phyloP scores from a whole-genome alignment of 805 yeast genomes.

The Barnettozyma sucrosica region DNA sequence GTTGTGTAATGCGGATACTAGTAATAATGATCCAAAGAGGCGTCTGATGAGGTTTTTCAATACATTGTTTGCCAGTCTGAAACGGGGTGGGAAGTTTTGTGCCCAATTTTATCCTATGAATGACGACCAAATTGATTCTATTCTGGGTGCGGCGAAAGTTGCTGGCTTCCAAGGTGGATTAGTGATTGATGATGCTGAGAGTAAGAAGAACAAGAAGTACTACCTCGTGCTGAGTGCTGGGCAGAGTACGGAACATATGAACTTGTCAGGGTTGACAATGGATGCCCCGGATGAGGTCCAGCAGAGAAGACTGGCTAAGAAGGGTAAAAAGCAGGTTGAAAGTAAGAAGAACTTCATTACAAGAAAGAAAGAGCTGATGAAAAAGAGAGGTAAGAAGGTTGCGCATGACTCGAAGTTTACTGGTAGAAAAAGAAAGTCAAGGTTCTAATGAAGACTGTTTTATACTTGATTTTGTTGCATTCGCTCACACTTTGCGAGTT shows the following conservation, averaged over 20 bases:
- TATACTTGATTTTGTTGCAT: neutral
- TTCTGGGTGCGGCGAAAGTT: constrained; percentile 79
- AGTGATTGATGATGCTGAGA: constrained; percentile 89
- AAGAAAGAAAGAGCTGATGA: constrained; percentile 91
- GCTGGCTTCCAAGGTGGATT: constrained; percentile 97
- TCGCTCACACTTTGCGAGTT: neutral
- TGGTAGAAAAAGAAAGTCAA: constrained; percentile 72
- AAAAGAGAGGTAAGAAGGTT: constrained; percentile 82
- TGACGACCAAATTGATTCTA: constrained; percentile 75
- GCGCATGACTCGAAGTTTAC: constrained; percentile 90
- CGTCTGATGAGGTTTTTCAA: constrained; percentile 80
- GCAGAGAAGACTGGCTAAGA: constrained; percentile 32
- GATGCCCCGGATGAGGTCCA: constrained; percentile 49
- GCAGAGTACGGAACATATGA: constrained; percentile 63
- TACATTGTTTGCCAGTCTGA: constrained; percentile 77
- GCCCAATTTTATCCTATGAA: constrained; percentile 95
- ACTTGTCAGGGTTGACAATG: constrained; percentile 74
- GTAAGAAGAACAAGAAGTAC: constrained; percentile 84
- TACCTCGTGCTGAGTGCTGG: constrained; percentile 90
- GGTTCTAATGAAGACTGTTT: constrained; percentile 37
- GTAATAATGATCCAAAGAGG: constrained; percentile 74
- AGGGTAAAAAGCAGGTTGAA: constrained; percentile 47
- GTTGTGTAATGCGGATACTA: constrained; percentile 93
- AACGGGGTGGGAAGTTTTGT: constrained; percentile 93
- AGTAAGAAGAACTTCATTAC: constrained; percentile 72